Base-by-base conservation (phyloP, 1,139 yeast species). In the Suhomyces ambrosiae region DNA sequence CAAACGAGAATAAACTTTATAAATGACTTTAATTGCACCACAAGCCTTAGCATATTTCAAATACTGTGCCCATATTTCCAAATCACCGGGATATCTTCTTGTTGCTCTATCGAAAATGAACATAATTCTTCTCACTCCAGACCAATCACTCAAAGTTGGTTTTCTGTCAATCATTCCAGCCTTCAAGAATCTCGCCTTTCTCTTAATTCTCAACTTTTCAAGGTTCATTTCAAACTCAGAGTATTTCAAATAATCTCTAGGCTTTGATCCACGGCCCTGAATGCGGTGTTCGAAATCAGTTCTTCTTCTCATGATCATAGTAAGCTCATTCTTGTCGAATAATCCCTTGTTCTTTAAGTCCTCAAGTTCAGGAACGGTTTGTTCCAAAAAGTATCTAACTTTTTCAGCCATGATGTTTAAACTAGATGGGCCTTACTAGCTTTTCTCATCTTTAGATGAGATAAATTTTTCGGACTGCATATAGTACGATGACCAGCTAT, bases 201-300 rank as follows among this genome's bases (percentile, higher is more conserved):
- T 74, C 58, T 88, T 86, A 48, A 71, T 68, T 48, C 97, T 77
- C 41, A 94, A 70, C 49, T 78, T 80, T 49, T 90, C 97, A 31
- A 92, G 74, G 54, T 84, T 86, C 47, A 65, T 71, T 57, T 94
- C 99, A 55, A 85, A 94, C 44, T 82, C 87, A 31, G 86, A 79
- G 58, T 92, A 94, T 49, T 77, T 76, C 42, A 88, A 57, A 56
- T 82, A 94, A 59, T 92, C 98, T 41, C 79, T 69, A 4, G 89
- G 79, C 48, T 76, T 81, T 14, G 92, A 79, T 2, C 95, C 95
- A 60, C 97, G 75, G 30, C 95, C 89, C 35, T 80, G 79, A 39
- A 94, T 78, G 45, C 96, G 69, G 60, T 92, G 96, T 63, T 94
- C 99, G 53, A 89, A 92, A 61, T 90, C 97, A 0, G 97, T 90